Conservation (phyloP, 306 rosid species). For the Elaeagnus macrophylla region DNA sequence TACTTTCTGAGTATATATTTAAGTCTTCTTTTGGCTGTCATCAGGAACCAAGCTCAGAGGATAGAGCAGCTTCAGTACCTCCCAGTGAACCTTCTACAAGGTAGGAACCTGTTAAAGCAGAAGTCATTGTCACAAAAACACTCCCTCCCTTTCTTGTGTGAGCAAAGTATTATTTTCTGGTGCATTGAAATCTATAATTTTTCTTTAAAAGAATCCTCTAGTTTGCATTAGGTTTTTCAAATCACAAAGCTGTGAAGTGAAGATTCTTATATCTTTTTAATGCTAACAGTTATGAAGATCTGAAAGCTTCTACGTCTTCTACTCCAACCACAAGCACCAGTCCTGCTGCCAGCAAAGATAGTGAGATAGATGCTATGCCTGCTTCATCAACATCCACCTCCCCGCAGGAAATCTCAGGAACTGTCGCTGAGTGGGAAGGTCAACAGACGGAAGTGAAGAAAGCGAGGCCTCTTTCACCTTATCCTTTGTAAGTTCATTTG, state of each 20-base stretch:
- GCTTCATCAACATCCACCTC: conserved; percentile 8
- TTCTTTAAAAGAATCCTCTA: conserved; percentile 7
- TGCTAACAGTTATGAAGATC: conserved; percentile 23
- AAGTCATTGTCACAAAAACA: conserved; percentile 28
- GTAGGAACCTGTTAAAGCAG: conserved; percentile 29
- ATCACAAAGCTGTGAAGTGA: conserved; percentile 13
- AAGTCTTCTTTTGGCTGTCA: too few species aligned
- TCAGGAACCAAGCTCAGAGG: conserved; percentile 41
- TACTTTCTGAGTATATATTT: too few species aligned
- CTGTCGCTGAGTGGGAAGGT: conserved; percentile 3
- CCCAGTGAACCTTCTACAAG: conserved; percentile 20
- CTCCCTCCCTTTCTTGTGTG: conserved; percentile 66
- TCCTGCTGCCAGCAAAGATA: conserved; percentile 5
- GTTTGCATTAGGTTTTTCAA: conserved; percentile 4
- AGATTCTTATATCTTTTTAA: neutral
- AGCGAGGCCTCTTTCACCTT: conserved; percentile 13
- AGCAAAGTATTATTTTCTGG: conserved; percentile 13
- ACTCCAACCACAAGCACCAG: conserved; percentile 13
- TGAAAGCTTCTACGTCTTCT: conserved; percentile 22
- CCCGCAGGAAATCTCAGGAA: conserved; percentile 7
- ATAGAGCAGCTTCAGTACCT: conserved; percentile 24
- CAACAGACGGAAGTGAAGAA: conserved; percentile 6
- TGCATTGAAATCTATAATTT: conserved; percentile 5
- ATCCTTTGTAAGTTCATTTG: conserved; percentile 4
- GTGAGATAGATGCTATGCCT: conserved; percentile 1